Conservation (phyloP, 495 filamentous ascomycete species). For the Aeminium ludgeri region DNA sequence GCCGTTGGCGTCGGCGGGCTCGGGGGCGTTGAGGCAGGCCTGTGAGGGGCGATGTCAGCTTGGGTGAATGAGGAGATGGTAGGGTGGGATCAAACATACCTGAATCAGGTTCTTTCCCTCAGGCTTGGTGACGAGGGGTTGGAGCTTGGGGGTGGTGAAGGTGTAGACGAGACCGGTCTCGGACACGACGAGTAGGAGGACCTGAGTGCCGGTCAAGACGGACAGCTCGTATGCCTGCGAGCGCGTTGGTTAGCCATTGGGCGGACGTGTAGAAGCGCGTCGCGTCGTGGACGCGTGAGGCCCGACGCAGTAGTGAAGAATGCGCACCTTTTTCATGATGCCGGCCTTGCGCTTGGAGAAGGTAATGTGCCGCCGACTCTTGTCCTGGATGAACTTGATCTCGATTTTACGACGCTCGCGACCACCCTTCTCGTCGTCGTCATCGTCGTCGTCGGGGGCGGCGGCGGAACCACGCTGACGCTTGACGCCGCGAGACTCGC, state of each 20-base stretch:
- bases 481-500: conserved; percentile 58
- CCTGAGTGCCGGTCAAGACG: conserved; percentile 94
- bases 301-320: too few species aligned
- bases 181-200: conserved; percentile 90
- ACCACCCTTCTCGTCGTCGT: conserved; percentile 95
- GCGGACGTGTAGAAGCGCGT: not conserved
- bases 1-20: conserved; percentile 86
- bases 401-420: conserved; percentile 99
- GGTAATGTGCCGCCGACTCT: conserved; percentile 98
- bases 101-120: conserved; percentile 99
- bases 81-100: conserved; percentile 35
- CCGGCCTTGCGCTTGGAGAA: conserved; percentile 99
- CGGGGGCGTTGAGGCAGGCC: conserved; percentile 94
- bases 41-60: conserved; percentile 21
- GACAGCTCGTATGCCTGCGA: conserved; percentile 89
- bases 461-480: conserved; percentile 60
- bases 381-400: conserved; percentile 99
- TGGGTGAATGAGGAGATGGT: not conserved
- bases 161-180: conserved; percentile 98
- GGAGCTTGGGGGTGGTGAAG: conserved; percentile 97
- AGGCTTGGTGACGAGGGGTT: conserved; percentile 95
- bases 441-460: conserved; percentile 65
- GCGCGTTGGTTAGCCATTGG: conserved; percentile 21
- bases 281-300: conserved; percentile 5
- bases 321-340: conserved; percentile 98